A percentile compares a stretch with the other conserved stretches of the same genome.
phyloP scores from a whole-genome alignment of 2,329 filamentous ascomycete species.

The Acephala macrosclerotiorum region DNA sequence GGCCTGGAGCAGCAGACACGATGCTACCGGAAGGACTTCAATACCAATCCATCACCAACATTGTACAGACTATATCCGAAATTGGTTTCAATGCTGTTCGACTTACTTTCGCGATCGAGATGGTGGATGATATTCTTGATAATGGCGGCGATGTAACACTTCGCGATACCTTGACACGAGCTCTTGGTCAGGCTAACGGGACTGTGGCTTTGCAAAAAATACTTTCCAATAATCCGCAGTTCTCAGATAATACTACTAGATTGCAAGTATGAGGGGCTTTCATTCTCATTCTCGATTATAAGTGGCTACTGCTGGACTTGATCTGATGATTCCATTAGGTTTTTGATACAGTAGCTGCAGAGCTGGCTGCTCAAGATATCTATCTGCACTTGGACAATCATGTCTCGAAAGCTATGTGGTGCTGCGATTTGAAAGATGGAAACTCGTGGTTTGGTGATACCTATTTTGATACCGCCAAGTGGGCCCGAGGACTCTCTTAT shows the following conservation, averaged over 20 bases:
- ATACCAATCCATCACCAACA: slow-evolving; percentile 61
- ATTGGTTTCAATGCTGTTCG: slow-evolving; percentile 69
- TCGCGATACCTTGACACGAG: slow-evolving; percentile 52
- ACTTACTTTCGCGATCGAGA: slow-evolving; percentile 68
- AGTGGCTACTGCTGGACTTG: background rate
- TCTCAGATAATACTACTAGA: slow-evolving; percentile 60
- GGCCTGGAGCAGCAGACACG: slow-evolving; percentile 66
- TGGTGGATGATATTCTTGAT: slow-evolving; percentile 65
- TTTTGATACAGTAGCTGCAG: slow-evolving; percentile 67
- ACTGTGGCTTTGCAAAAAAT: slow-evolving; percentile 58
- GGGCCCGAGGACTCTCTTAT: slow-evolving; percentile 64
- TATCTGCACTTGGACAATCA: slow-evolving; percentile 68
- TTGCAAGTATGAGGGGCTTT: slow-evolving; percentile 47
- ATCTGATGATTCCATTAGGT: slow-evolving; percentile 37
- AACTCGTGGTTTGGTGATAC: slow-evolving; percentile 69
- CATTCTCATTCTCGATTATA: too few species aligned
- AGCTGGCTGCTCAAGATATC: slow-evolving; percentile 61
- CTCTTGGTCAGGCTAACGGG: slow-evolving; percentile 60
- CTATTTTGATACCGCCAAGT: slow-evolving; percentile 64
- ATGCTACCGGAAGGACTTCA: slow-evolving; percentile 72
- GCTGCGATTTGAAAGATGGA: slow-evolving; percentile 60
- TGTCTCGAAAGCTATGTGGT: slow-evolving; percentile 65
- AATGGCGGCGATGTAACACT: slow-evolving; percentile 57
- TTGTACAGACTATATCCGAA: slow-evolving; percentile 60
- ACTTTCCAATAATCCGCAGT: slow-evolving; percentile 62